Evolutionary conservation across 2,329 filamentous ascomycete genomes (phyloP).

Genomic region (Phyllosticta citrichinensis): DNA sequence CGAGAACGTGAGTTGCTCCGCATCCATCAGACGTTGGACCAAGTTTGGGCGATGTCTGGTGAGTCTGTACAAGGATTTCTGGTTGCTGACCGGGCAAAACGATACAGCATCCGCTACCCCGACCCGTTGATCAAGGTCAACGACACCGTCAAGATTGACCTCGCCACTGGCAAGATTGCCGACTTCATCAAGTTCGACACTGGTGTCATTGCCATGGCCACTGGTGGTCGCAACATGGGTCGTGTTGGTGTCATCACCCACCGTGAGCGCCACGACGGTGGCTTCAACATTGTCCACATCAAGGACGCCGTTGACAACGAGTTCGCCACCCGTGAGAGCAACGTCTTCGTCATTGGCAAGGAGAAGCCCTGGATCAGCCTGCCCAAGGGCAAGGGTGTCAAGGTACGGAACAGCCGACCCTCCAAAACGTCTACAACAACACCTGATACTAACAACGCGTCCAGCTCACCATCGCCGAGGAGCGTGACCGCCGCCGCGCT

Average conservation of each 20-base stretch:
- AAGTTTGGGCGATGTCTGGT: constrained; percentile 70
- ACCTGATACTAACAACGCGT: not conserved
- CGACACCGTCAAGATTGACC: constrained; percentile 99
- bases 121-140: constrained; percentile 99
- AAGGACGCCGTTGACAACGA: constrained; percentile 99
- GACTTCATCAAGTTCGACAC: constrained; percentile 99
- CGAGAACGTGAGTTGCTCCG: constrained; percentile 98
- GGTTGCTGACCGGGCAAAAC: constrained; percentile 27
- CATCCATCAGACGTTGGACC: constrained; percentile 99
- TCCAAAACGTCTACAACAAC: not conserved
- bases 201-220: constrained; percentile 95
- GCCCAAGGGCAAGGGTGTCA: constrained; percentile 99
- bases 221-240: constrained; percentile 99
- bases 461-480: constrained; percentile 90
- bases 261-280: constrained; percentile 99
- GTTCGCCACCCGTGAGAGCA: constrained; percentile 97
- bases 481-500: constrained; percentile 94
- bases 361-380: constrained; percentile 99
- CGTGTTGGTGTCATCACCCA: constrained; percentile 99
- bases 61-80: constrained; percentile 14
- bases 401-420: constrained; percentile 41
- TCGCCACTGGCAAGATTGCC: constrained; percentile 91
- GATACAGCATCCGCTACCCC: constrained; percentile 89
- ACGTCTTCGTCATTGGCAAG: constrained; percentile 98
- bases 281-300: constrained; percentile 99